These are phyloP conservation scores for Ophiostoma novo-ulmi DNA, from an alignment of 2,329 filamentous ascomycete genomes.

Conservation along the genomic window DNA sequence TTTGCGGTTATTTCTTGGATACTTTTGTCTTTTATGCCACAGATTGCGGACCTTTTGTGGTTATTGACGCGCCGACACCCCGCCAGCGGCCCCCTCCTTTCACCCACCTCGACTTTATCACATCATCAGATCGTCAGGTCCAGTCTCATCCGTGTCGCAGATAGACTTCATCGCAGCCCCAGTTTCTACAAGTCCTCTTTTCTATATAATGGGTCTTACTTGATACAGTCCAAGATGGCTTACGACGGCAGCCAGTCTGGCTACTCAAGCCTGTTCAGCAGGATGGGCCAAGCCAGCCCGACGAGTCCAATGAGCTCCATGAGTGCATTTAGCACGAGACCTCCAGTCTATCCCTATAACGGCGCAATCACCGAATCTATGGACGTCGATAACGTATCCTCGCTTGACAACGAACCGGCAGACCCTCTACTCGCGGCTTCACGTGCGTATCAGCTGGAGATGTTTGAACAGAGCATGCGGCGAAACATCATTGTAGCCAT, in stretches of 20 bases:
- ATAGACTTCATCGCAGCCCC: neutral
- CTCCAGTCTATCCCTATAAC: neutral
- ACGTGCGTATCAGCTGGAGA: constrained; percentile 67
- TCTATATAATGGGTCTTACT: neutral
- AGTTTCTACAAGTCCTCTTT: neutral
- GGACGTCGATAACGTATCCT: constrained; percentile 28
- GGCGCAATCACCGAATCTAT: neutral
- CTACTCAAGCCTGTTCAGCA: neutral
- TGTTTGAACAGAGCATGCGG: constrained; percentile 64
- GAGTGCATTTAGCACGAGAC: neutral
- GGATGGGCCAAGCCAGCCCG: neutral
- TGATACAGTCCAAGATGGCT: neutral
- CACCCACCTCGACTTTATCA: neutral
- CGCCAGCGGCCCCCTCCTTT: neutral
- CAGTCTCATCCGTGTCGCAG: neutral
- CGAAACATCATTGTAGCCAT: constrained; percentile 70
- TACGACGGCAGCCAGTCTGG: constrained; percentile 4
- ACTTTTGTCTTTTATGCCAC: neutral
- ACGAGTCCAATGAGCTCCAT: neutral
- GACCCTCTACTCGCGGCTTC: constrained; percentile 18
- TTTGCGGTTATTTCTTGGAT: neutral
- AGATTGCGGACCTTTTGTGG: neutral
- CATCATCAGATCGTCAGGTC: neutral
- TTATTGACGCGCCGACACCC: neutral
- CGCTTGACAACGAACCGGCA: neutral